Base-by-base conservation (phyloP, 306 rosid genomes). In the Sindora glabra region DNA sequence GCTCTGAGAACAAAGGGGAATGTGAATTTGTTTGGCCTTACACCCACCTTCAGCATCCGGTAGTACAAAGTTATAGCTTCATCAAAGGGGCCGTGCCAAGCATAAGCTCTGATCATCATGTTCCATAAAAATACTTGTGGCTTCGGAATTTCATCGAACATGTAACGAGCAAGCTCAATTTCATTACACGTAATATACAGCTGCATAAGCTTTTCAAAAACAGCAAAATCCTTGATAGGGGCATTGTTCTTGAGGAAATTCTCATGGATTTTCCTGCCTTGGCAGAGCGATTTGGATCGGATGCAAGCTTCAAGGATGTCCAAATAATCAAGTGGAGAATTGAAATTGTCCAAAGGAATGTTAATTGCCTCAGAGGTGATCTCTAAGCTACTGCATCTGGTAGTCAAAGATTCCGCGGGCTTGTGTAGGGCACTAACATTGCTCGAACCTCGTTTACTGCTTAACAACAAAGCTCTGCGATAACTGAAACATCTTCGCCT, bases 1-100 rank as follows among this genome's bases (percentile, higher is more conserved):
- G 80, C 79, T 69, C 74, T 78, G 64, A 78, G 73, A 42, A 78
- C 68, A 62, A 74, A 73, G 27, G 83, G 79, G 71, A 69, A 74
- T 6, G 83, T 78, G 65, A 74, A 78, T 5, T 78, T 74, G 52
- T 25, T 74, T 48, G 83, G 83, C 27, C 26, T 78, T 1, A 73
- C 44, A 1, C 74, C 40, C 6, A 41, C 54, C 14, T 59, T 65
- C 48, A 59, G 48, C 83, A 78, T 78, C 38, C 51, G 54, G 69
- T 21, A 49, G 23, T 78, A 78, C 65, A 78, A 10, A 49, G 69
- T 41, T 41, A 78, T 49, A 10, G 77, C 72, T 29, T 65, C 24
- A 12, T 65, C 68, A 65, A 54, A 74, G 5, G 80, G 77, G 32
- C 77, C 80, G 50, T 40, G 38, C 80, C 80, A 78, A 45, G 77